Evolutionary conservation across 2,329 filamentous ascomycete species (phyloP), one percentile per base, ranked within the genome.

Genomic region (Pseudogymnoascus sp.): DNA sequence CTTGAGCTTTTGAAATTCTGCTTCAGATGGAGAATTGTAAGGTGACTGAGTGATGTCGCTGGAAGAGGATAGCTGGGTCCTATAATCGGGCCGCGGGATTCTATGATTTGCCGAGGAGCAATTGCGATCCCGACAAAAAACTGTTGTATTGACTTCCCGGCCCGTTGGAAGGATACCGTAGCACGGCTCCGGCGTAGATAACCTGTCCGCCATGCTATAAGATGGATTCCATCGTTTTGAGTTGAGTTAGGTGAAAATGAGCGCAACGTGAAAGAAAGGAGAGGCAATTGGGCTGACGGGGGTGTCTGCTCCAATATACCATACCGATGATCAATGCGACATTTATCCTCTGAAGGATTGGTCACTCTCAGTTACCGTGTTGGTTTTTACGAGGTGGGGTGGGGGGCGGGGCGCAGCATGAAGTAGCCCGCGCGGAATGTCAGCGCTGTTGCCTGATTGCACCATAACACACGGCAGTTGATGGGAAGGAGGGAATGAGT

Each of bases 101-200:
- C 93, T 79, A 93, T 85, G n/a, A 79, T 81, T 69, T 97, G 75
- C 70, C 91, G 1, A 96, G 88, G 11, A 96, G 81, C 9, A 80
- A 80, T 93, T 93, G 97, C 72, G 97, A 96, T 66, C 88, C 83
- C 25, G 79, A 77, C 45, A 97, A 85, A 1, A 88, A 83, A 16
- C 79, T 83, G 66, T 93, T 87, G 0, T 78, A 79, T 0, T 84
- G 77, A 43, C 86, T 82, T 79, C 90, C 96, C 9, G 89, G 89
- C 49, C 93, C 89, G 73, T 97, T 96, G n/a, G 85, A 85, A 0
- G 89, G 79, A 64, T 87, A 83, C 6, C 80, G 80, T 67, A 87
- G 83, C 3, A 96, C 83, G 65, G 88, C 87, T 0, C 80, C 69
- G 4, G 95, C 80, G 71, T 93, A 86, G 67, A 96, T 91, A 31